Conservation (phyloP, 2,329 filamentous ascomycete genomes). For the Westerdykella aurantiaca region DNA sequence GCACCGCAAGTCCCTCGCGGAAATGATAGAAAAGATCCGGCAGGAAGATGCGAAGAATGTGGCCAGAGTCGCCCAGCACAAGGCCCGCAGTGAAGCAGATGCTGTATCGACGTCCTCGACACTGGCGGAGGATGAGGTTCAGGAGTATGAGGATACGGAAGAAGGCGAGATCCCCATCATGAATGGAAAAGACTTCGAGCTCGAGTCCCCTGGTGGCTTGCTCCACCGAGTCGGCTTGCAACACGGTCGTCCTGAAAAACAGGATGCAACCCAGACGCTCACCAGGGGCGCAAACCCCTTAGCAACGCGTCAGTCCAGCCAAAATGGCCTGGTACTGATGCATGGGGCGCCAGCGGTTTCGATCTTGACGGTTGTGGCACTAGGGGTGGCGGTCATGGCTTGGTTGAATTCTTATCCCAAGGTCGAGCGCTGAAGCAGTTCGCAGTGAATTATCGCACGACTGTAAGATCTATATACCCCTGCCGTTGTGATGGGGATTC, state of each 20-base stretch:
- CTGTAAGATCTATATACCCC: too few relatives aligned
- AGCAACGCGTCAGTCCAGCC: slow-evolving; percentile 21
- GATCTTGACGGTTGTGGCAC: slow-evolving; percentile 36
- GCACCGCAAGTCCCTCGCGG: slow-evolving; percentile 68
- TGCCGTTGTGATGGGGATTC: too few relatives aligned
- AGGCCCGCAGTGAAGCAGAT: slow-evolving; percentile 22
- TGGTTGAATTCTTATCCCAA: slow-evolving; percentile 42
- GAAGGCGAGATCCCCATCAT: slow-evolving; percentile 35
- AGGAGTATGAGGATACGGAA: slow-evolving; percentile 20
- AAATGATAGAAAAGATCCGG: slow-evolving; percentile 82
- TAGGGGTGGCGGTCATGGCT: slow-evolving; percentile 39
- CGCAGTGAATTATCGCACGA: too few relatives aligned
- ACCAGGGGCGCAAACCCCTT: slow-evolving; percentile 20
- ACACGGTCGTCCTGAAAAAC: slow-evolving; percentile 27
- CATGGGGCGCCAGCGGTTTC: slow-evolving; percentile 36
- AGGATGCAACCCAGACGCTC: slow-evolving; percentile 12
- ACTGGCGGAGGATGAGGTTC: slow-evolving; percentile 13
- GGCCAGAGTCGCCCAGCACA: slow-evolving; percentile 23
- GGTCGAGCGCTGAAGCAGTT: slow-evolving; percentile 37
- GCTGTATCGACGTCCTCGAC: slow-evolving; percentile 5
- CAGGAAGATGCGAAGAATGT: slow-evolving; percentile 53
- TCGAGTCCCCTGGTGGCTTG: slow-evolving; percentile 18
- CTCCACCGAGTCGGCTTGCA: slow-evolving; percentile 16
- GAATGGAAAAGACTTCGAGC: slow-evolving; percentile 26
- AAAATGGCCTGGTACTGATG: slow-evolving; percentile 24